A percentile compares a stretch with the other conserved stretches of the same genome.
phyloP scores from a whole-genome alignment of 306 rosid species.

The Cicer bijugum region DNA sequence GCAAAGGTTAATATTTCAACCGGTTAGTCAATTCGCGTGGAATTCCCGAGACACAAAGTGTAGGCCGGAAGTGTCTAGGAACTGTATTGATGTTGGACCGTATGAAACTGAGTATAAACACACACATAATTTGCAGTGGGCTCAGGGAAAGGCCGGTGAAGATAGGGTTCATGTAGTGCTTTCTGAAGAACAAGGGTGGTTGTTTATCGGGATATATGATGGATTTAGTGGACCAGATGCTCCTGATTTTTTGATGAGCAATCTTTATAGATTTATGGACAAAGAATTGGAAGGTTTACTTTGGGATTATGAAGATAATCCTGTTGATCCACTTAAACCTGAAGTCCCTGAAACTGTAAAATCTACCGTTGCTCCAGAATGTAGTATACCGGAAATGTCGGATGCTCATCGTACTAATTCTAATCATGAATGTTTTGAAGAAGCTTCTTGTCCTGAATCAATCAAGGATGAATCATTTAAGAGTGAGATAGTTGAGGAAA shows the following conservation, averaged over 20 bases:
- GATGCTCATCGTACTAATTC: slow-evolving; percentile 43
- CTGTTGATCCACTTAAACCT: slow-evolving; percentile 43
- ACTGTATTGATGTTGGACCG: slow-evolving; percentile 49
- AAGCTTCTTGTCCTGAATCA: slow-evolving; percentile 37
- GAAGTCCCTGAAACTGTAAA: slow-evolving; percentile 42
- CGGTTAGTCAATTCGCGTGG: slow-evolving; percentile 64
- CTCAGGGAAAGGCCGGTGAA: slow-evolving; percentile 81
- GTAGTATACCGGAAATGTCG: slow-evolving; percentile 45
- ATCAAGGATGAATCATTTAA: slow-evolving; percentile 45
- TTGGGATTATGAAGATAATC: slow-evolving; percentile 65
- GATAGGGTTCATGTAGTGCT: slow-evolving; percentile 75
- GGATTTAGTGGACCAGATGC: slow-evolving; percentile 82
- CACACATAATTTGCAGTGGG: slow-evolving; percentile 71
- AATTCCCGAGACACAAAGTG: slow-evolving; percentile 61
- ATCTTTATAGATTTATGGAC: slow-evolving; percentile 66
- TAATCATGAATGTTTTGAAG: slow-evolving; percentile 45
- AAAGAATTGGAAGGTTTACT: slow-evolving; percentile 72
- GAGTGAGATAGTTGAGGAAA: slow-evolving; percentile 59
- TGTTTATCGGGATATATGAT: slow-evolving; percentile 75
- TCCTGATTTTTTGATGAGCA: slow-evolving; percentile 71
- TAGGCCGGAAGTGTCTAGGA: slow-evolving; percentile 52
- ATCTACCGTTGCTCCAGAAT: slow-evolving; percentile 37
- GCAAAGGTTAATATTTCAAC: slow-evolving; percentile 63
- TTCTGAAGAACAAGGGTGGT: slow-evolving; percentile 81
- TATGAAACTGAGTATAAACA: slow-evolving; percentile 58